These are phyloP conservation scores for Falciphora oryzae DNA, from an alignment of 2,329 filamentous ascomycete species.

Conservation along the genomic window DNA sequence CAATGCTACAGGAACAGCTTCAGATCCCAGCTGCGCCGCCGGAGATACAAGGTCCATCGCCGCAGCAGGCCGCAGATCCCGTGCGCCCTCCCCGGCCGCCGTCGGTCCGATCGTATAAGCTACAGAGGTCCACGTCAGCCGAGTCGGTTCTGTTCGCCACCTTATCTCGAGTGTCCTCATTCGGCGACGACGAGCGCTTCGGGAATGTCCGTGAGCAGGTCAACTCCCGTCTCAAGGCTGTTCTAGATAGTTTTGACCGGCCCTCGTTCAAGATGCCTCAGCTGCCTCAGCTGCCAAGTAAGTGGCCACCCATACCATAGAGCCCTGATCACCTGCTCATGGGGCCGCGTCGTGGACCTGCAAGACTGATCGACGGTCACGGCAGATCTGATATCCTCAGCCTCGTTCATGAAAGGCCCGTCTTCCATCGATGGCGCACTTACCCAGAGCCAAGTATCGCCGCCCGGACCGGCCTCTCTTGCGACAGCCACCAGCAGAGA, in stretches of 20 bases:
- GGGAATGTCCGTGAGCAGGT: slow-evolving; percentile 76
- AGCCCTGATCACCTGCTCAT: neutral
- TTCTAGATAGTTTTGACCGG: slow-evolving; percentile 77
- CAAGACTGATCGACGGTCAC: neutral
- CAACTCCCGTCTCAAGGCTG: slow-evolving; percentile 84
- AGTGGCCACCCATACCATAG: slow-evolving; percentile 12
- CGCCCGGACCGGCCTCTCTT: neutral
- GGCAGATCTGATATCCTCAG: neutral
- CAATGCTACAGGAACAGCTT: slow-evolving; percentile 13
- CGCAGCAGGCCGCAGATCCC: slow-evolving; percentile 7
- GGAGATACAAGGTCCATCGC: neutral
- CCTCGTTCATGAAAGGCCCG: neutral
- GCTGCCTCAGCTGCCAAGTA: slow-evolving; percentile 52
- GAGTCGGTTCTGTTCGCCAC: slow-evolving; percentile 72
- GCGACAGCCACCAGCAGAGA: slow-evolving; percentile 2
- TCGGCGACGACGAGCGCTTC: slow-evolving; percentile 79
- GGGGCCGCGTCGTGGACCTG: neutral
- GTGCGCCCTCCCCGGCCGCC: slow-evolving; percentile 15
- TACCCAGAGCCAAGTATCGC: neutral
- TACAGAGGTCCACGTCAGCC: slow-evolving; percentile 65
- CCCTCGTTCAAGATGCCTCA: slow-evolving; percentile 69
- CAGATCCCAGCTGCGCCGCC: neutral
- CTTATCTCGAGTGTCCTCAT: slow-evolving; percentile 71
- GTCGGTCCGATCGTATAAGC: slow-evolving; percentile 20
- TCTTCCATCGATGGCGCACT: neutral